A percentile compares a stretch with the other conserved stretches of the same genome.
Evolutionary conservation across 1,284 basidiomycete genomes (phyloP).

Genomic region (Trichosporon sp.): DNA sequence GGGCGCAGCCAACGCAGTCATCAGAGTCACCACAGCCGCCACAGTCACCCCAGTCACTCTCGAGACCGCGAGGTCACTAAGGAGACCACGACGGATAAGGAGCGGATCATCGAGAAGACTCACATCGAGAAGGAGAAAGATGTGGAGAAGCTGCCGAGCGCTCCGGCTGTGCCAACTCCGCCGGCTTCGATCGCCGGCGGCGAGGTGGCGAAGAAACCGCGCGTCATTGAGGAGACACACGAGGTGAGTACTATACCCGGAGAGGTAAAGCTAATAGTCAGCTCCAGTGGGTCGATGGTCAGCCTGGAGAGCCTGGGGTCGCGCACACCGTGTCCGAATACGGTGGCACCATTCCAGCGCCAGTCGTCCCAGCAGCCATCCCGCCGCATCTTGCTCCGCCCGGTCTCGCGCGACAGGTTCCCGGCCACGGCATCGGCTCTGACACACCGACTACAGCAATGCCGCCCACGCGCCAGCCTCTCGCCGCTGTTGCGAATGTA

Average conservation of each 20-base stretch:
- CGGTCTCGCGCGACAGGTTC: neutral
- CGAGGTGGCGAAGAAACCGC: slow-evolving; percentile 2
- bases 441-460: neutral
- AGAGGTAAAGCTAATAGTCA: neutral
- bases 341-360: neutral
- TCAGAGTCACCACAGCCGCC: slow-evolving; percentile 3
- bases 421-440: neutral
- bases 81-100: neutral
- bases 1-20: neutral
- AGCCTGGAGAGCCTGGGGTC: neutral
- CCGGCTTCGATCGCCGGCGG: slow-evolving; percentile 26
- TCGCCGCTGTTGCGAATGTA: neutral
- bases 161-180: slow-evolving; percentile 35
- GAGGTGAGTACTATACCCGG: slow-evolving; percentile 21
- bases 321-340: neutral
- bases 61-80: neutral
- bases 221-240: slow-evolving; percentile 36
- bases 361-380: neutral
- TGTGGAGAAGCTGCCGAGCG: slow-evolving; percentile 9
- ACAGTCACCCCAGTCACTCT: neutral
- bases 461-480: neutral
- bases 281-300: slow-evolving; percentile 7
- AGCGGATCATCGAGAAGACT: neutral
- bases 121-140: neutral
- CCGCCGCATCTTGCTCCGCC: neutral